A percentile compares a stretch with the other conserved stretches of the same genome.
phyloP scores from a whole-genome alignment of 1,284 basidiomycete genomes.

The Cystobasidium pallidum region DNA sequence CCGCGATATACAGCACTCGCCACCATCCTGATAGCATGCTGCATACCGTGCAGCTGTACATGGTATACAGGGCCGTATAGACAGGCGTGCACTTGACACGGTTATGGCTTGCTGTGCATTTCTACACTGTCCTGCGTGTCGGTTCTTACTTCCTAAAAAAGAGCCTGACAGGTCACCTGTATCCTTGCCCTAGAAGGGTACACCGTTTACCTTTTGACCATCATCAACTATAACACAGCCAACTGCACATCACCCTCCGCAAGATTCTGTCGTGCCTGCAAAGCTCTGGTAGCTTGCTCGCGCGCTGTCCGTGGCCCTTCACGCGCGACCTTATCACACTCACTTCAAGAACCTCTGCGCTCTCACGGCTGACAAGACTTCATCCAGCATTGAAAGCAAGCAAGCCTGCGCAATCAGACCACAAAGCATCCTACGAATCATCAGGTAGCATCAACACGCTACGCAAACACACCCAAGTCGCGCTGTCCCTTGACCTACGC shows the following conservation, averaged over 20 bases:
- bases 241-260: background rate
- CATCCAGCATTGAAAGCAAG: background rate
- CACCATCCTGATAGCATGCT: no score
- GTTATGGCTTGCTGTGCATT: background rate
- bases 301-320: background rate
- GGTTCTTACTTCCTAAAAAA: background rate
- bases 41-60: background rate
- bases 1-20: background rate
- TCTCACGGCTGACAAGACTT: background rate
- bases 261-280: background rate
- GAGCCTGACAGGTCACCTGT: background rate
- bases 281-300: conserved; percentile 10
- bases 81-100: background rate
- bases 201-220: conserved; percentile 6
- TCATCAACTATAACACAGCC: background rate
- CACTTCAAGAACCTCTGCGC: background rate
- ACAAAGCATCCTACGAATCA: background rate
- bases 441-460: background rate
- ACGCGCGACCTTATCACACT: background rate
- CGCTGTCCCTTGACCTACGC: background rate
- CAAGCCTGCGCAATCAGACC: background rate
- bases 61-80: background rate
- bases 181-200: no score
- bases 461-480: background rate
- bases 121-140: background rate